Evolutionary conservation across 164 flowering plant genomes (phyloP).

Genomic region (Magnolia kwangsiensis): DNA sequence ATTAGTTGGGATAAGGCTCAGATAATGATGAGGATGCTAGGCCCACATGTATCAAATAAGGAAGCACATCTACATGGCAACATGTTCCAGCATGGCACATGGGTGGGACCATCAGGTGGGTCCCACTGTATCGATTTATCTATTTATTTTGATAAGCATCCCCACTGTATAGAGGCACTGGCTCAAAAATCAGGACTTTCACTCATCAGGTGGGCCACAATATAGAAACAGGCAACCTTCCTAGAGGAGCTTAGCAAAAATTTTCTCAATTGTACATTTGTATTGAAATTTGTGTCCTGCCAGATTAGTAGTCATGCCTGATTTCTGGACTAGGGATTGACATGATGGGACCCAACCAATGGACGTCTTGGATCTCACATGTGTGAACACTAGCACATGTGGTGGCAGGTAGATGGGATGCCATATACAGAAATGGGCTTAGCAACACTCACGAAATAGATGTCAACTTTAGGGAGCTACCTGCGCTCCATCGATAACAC

Average conservation of each 20-base stretch:
- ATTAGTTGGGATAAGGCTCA: too few species aligned
- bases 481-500: conserved; percentile 93
- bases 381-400: neutral
- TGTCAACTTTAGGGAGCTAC: conserved; percentile 29
- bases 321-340: too few species aligned
- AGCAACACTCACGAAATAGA: neutral
- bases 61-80: neutral
- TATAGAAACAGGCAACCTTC: neutral
- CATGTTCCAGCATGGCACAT: neutral
- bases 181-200: neutral
- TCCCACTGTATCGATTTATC: neutral
- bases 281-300: neutral
- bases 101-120: neutral
- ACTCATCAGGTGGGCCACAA: neutral
- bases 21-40: too few species aligned
- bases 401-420: neutral
- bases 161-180: neutral
- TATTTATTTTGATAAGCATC: neutral
- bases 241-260: neutral
- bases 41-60: too few species aligned
- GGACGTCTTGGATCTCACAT: neutral
- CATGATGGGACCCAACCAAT: neutral
- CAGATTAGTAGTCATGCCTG: neutral
- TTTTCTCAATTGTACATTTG: neutral
- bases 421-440: neutral